Evolutionary conservation across 495 filamentous ascomycete species (phyloP), one percentile per base, ranked within the genome.

Genomic region (Penicillium herquei): DNA sequence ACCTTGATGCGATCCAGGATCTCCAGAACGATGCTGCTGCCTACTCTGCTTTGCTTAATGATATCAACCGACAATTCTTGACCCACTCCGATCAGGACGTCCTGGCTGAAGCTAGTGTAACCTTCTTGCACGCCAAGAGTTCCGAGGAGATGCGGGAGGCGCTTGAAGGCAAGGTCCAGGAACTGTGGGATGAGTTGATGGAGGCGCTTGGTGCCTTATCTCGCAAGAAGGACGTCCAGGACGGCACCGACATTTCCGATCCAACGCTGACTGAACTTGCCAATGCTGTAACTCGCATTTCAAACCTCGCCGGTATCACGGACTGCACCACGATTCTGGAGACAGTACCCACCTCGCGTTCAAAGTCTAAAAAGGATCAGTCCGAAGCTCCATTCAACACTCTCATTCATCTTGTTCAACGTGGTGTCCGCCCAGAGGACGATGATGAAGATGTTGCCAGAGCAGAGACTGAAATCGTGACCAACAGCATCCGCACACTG

Each of bases 11-110:
- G 18, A 94, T 96, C 67, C 87, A 94, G 64, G 90, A 96, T 62
- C 76, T 98, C 11, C 87, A 92, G 17, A 90, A 96, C 67, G 89
- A 92, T 61, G 85, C 88, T 1, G 85, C 89, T 0, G 87, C 87
- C 0, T 96, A 95, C 69, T 81, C 81, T 0, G 83, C 90, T 12
- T 72, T 98, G 17, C 77, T 98, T 1, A 94, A 96, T 57, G 93
- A 98, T 59, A 93, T 98, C 63, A 91, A 89, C 59, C 88, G 87
- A 55, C 94, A 98, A 64, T 98, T 98, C 70, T 82, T 92, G 44
- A 86, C 91, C 0, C 94, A 98, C 63, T 88, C 89, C 6, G 88
- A 96, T 59, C 84, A 89, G 46, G 81, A 83, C 39, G 92, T 98
- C 7, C 76, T 98, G n/a, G 81, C 83, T 6, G 91, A 96, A 69